A percentile compares a stretch with the other conserved stretches of the same genome.
These are phyloP conservation scores for Ophiostoma himal-ulmi DNA, from an alignment of 2,329 filamentous ascomycete species.

Conservation along the genomic window DNA sequence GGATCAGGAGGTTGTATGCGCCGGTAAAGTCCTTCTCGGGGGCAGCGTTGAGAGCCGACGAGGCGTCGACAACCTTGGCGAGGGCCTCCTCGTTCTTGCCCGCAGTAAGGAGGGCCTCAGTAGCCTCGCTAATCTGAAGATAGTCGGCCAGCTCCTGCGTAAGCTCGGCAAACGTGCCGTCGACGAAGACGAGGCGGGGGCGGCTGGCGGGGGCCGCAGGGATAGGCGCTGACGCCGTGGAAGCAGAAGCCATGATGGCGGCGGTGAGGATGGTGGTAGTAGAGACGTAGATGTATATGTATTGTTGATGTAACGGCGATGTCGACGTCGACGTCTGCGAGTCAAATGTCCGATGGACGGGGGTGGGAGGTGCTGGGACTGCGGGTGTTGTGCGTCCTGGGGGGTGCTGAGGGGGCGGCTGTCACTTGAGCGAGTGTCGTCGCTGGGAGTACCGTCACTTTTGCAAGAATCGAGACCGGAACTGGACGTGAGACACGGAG, in stretches of 20 bases:
- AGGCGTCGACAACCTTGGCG: constrained; percentile 80
- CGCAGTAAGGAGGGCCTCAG: constrained; percentile 59
- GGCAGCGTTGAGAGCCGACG: constrained; percentile 69
- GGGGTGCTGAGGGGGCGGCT: constrained; percentile 5
- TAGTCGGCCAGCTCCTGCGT: constrained; percentile 92
- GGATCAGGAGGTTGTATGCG: constrained; percentile 93
- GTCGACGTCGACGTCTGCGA: not conserved
- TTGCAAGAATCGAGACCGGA: not conserved
- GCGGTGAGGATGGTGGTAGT: not conserved
- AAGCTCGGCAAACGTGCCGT: constrained; percentile 90
- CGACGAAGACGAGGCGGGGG: constrained; percentile 66
- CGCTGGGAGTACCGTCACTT: not conserved
- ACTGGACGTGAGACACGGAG: not conserved
- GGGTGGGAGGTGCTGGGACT: not conserved
- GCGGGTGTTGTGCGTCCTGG: not conserved
- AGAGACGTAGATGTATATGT: not conserved
- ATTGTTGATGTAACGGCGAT: not conserved
- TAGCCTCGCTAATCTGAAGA: constrained; percentile 74
- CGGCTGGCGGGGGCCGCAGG: constrained; percentile 29
- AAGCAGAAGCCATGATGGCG: constrained; percentile 22
- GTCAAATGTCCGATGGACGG: not conserved
- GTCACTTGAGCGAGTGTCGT: not conserved
- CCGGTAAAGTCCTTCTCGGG: constrained; percentile 96
- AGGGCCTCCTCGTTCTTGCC: constrained; percentile 81
- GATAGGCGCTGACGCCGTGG: constrained; percentile 17